Evolutionary conservation across 441 rosid genomes (phyloP).

Genomic region (Breynia disticha): DNA sequence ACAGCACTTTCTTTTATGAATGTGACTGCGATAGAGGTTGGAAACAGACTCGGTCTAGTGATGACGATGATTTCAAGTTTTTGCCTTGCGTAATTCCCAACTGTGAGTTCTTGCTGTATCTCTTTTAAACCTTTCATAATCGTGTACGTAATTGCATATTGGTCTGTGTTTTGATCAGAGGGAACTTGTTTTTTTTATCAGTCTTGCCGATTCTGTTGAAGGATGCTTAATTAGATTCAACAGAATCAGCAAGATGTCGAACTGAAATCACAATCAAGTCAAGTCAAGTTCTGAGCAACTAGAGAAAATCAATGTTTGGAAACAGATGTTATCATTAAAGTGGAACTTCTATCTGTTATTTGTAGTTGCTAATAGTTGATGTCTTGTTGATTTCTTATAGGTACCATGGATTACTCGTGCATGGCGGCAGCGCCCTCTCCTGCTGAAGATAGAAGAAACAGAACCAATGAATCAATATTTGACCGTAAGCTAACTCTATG

Average conservation of each 20-base stretch:
- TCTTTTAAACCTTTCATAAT: neutral
- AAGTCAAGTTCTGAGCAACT: no score
- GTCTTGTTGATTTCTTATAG: conserved; percentile 15
- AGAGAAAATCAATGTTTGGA: no score
- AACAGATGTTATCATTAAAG: no score
- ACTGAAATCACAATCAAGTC: no score
- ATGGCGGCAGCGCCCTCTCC: conserved; percentile 35
- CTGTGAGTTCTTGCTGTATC: conserved; percentile 34
- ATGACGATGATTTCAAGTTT: conserved; percentile 38
- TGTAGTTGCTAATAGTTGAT: no score
- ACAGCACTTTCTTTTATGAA: conserved; percentile 25
- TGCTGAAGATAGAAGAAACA: conserved; percentile 24
- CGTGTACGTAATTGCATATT: no score
- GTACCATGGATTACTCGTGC: conserved; percentile 43
- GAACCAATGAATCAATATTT: conserved; percentile 29
- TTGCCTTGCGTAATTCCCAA: conserved; percentile 84
- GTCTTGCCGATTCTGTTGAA: no score
- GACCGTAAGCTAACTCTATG: conserved; percentile 37
- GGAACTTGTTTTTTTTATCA: no score
- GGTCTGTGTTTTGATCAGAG: no score
- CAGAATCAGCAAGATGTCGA: no score
- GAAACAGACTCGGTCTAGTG: conserved; percentile 34
- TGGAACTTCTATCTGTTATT: no score
- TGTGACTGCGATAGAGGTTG: conserved; percentile 76
- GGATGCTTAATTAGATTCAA: no score